A percentile compares a stretch with the other conserved stretches of the same genome.
phyloP scores from a whole-genome alignment of 768 basidiomycete species.

The Calocera cornea region DNA sequence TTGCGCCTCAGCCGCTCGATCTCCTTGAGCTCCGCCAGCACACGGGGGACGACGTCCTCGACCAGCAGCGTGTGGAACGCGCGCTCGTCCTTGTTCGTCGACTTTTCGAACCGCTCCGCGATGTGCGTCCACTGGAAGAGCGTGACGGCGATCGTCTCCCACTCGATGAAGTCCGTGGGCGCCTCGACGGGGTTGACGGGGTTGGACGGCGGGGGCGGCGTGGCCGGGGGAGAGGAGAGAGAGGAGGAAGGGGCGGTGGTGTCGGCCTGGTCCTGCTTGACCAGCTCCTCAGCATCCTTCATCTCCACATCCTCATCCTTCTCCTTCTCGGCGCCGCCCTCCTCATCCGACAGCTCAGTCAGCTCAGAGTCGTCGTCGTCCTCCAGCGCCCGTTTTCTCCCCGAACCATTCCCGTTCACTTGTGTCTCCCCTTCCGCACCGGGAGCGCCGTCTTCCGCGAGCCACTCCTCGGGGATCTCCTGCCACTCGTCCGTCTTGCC shows the following conservation, averaged over 20 bases:
- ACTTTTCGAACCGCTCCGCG: constrained; percentile 57
- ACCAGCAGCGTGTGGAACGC: constrained; percentile 55
- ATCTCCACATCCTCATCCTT: constrained; percentile 17
- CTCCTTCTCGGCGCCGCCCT: constrained; percentile 29
- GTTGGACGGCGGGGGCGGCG: constrained; percentile 9
- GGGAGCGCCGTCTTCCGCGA: constrained; percentile 21
- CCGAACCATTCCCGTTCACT: constrained; percentile 16
- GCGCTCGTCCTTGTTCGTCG: constrained; percentile 68
- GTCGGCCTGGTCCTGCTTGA: constrained; percentile 12
- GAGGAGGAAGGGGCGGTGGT: background rate
- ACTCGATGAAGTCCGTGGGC: constrained; percentile 56
- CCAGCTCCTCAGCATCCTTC: constrained; percentile 12
- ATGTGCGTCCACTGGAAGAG: constrained; percentile 76
- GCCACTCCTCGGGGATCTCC: constrained; percentile 64
- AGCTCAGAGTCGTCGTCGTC: constrained; percentile 57
- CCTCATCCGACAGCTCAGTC: constrained; percentile 40
- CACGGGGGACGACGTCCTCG: constrained; percentile 53
- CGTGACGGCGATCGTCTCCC: constrained; percentile 87
- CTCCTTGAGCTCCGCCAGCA: constrained; percentile 54
- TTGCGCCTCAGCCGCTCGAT: constrained; percentile 44
- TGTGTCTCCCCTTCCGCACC: constrained; percentile 14
- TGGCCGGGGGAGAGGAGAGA: background rate
- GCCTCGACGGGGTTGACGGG: constrained; percentile 20
- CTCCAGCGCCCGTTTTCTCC: constrained; percentile 41
- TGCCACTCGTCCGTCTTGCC: constrained; percentile 57